These are phyloP conservation scores for Microsporum audouinii DNA, from an alignment of 2,329 filamentous ascomycete species.

Conservation along the genomic window DNA sequence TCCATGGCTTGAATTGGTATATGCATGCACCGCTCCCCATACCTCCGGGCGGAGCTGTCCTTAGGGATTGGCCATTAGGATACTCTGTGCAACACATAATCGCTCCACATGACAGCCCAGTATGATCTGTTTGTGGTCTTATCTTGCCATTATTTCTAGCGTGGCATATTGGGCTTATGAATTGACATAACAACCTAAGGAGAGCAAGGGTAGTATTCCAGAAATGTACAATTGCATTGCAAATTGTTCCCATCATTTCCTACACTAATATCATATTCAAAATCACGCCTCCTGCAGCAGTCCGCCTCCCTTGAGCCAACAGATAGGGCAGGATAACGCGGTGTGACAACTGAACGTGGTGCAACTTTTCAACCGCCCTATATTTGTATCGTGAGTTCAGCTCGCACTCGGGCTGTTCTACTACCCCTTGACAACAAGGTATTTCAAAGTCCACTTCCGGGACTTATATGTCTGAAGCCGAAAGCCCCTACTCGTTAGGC, in stretches of 20 bases:
- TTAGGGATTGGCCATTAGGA: neutral
- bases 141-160: neutral
- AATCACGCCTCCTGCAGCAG: neutral
- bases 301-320: neutral
- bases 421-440: neutral
- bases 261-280: neutral
- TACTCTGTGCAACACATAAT: neutral
- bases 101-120: slow-evolving; percentile 1
- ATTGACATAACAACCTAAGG: neutral
- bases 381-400: neutral
- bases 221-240: neutral
- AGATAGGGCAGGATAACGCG: neutral
- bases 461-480: neutral
- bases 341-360: neutral
- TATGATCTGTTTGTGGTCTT: slow-evolving; percentile 2
- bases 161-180: neutral
- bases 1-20: neutral
- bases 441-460: neutral
- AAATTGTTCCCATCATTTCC: neutral
- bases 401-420: neutral
- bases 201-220: neutral
- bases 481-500: neutral
- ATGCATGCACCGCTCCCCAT: neutral
- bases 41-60: neutral
- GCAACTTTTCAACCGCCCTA: neutral